Evolutionary conservation across 768 basidiomycete species (phyloP).

Genomic region (Mycena alexandri): DNA sequence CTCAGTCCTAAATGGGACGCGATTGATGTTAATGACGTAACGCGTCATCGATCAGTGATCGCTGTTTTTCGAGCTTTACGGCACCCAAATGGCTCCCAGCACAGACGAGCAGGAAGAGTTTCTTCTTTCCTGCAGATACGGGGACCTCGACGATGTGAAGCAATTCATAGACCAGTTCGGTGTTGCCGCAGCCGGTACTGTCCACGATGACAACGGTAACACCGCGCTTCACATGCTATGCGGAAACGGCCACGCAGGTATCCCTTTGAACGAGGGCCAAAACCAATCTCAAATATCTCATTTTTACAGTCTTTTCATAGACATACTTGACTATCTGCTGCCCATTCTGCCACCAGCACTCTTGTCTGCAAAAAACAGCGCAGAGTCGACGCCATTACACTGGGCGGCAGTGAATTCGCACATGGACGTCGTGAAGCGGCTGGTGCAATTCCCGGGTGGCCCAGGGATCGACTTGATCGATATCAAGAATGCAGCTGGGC

Average conservation of each 20-base stretch:
- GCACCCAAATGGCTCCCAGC: conserved; percentile 46
- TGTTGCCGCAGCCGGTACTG: conserved; percentile 55
- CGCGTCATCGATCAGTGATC: too few species aligned
- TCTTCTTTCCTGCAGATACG: conserved; percentile 88
- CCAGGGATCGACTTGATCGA: conserved; percentile 80
- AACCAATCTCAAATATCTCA: conserved; percentile 44
- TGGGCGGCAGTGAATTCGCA: conserved; percentile 93
- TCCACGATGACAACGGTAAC: conserved; percentile 85
- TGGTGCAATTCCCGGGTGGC: conserved; percentile 68
- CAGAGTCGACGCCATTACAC: conserved; percentile 88
- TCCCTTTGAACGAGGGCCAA: conserved; percentile 26
- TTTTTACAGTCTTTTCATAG: conserved; percentile 68
- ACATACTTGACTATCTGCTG: conserved; percentile 81
- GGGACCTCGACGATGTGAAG: conserved; percentile 84
- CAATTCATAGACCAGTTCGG: conserved; percentile 75
- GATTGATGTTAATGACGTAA: conserved; percentile 22
- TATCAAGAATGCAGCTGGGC: conserved; percentile 78
- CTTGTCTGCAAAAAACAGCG: conserved; percentile 71
- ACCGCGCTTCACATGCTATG: conserved; percentile 87
- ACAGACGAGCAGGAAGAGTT: conserved; percentile 77
- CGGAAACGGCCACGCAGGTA: conserved; percentile 91
- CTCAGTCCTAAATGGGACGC: conserved; percentile 19
- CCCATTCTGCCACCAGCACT: conserved; percentile 67
- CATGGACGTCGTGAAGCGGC: conserved; percentile 67
- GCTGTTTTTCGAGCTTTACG: not conserved